Evolutionary conservation across 148 eudicot species (phyloP).

Genomic region (Arctostaphylos glauca): DNA sequence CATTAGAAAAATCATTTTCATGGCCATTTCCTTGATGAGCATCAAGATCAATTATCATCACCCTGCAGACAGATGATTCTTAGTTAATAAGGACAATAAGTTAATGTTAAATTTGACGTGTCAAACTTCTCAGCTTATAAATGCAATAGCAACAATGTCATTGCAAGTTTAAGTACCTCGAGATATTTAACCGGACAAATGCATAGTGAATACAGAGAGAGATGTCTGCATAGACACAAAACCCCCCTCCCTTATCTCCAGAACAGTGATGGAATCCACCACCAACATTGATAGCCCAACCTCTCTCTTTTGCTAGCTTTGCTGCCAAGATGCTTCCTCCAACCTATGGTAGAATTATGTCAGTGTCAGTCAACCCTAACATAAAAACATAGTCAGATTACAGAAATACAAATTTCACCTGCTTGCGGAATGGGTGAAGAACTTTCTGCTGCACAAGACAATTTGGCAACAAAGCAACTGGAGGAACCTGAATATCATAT

Average conservation of each 20-base stretch:
- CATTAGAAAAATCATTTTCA: conserved; percentile 77
- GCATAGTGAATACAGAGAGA: conserved; percentile 83
- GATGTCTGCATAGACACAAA: conserved; percentile 92
- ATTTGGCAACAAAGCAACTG: conserved; percentile 81
- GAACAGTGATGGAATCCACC: conserved; percentile 99
- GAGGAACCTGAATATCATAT: conserved; percentile 65
- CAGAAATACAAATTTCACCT: conserved; percentile 38
- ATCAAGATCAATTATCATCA: conserved; percentile 94
- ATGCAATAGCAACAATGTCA: background rate
- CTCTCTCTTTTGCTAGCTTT: conserved; percentile 88
- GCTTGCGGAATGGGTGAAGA: conserved; percentile 84
- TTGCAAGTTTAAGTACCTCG: conserved; percentile 46
- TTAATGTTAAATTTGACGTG: background rate
- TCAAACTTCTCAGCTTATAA: background rate
- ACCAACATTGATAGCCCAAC: conserved; percentile 97
- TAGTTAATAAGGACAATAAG: conserved; percentile 15
- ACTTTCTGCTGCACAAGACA: conserved; percentile 65
- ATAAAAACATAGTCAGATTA: background rate
- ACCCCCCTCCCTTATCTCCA: conserved; percentile 84
- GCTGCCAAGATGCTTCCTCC: conserved; percentile 91
- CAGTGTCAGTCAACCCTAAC: background rate
- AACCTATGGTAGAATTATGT: conserved; percentile 40
- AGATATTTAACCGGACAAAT: conserved; percentile 52
- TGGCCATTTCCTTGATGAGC: conserved; percentile 99
- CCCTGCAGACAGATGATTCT: conserved; percentile 44